phyloP scores from a whole-genome alignment of 2,329 filamentous ascomycete genomes.

The Colletotrichum cereale region DNA sequence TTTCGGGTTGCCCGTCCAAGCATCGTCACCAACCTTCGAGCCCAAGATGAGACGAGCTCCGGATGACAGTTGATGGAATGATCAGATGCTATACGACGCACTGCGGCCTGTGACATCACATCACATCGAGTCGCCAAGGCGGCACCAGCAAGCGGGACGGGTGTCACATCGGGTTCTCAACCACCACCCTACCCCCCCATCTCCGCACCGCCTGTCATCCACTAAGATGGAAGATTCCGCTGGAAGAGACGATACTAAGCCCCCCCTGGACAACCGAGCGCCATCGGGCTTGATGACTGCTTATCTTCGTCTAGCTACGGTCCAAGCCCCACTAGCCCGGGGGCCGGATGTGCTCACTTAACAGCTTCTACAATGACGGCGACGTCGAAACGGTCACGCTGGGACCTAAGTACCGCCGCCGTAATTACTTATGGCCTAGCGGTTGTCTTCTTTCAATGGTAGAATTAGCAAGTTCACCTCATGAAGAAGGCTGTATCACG shows the following conservation, averaged over 20 bases:
- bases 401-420: not conserved
- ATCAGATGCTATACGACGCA: not conserved
- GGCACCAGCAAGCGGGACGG: constrained; percentile 7
- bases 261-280: not conserved
- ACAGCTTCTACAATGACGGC: not conserved
- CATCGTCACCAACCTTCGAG: not conserved
- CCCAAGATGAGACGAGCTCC: constrained; percentile 19
- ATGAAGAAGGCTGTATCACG: not conserved
- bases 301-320: not conserved
- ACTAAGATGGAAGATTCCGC: constrained; percentile 5
- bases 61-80: not conserved
- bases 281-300: constrained; percentile 10
- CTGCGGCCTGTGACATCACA: constrained; percentile 5
- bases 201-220: not conserved
- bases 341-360: constrained; percentile 13
- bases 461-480: not conserved
- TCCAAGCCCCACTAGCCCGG: not conserved
- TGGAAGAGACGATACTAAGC: not conserved
- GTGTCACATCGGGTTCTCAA: not conserved
- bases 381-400: not conserved
- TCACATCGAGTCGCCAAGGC: constrained; percentile 27
- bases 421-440: too few species aligned
- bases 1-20: constrained; percentile 6
- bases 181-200: too few species aligned
- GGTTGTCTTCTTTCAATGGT: not conserved